These are phyloP conservation scores for Meyerozyma athensensis DNA, from an alignment of 1,139 yeast species.

Conservation along the genomic window DNA sequence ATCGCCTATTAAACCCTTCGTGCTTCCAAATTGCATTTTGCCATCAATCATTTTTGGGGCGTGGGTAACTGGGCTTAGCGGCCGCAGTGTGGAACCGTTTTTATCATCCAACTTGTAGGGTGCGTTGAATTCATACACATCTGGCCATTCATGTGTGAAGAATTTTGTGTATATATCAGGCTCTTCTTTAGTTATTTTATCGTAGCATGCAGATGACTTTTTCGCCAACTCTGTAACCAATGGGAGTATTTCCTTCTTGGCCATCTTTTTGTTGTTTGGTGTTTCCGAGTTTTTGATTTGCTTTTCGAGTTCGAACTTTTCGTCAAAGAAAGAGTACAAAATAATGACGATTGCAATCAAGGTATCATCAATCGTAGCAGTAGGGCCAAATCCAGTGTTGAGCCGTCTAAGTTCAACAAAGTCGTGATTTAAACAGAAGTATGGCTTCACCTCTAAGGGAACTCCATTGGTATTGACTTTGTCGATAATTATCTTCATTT, in stretches of 20 bases:
- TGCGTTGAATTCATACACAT: not conserved
- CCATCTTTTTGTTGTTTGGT: conserved; percentile 34
- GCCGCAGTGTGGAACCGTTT: not conserved
- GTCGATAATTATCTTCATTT: conserved; percentile 32
- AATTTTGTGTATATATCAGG: conserved; percentile 32
- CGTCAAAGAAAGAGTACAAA: conserved; percentile 31
- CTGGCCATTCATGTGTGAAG: conserved; percentile 11
- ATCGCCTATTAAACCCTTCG: not conserved
- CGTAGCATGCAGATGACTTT: conserved; percentile 12
- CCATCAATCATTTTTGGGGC: not conserved
- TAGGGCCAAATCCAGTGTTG: conserved; percentile 80
- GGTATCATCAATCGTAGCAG: conserved; percentile 73
- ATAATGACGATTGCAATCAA: conserved; percentile 58
- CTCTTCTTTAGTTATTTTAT: conserved; percentile 23
- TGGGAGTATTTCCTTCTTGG: conserved; percentile 38
- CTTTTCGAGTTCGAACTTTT: conserved; percentile 6
- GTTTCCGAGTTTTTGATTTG: conserved; percentile 24
- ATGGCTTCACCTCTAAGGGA: conserved; percentile 25
- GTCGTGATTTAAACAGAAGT: conserved; percentile 45
- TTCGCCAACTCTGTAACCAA: conserved; percentile 16
- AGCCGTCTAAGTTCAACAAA: conserved; percentile 62
- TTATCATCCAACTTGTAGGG: not conserved
- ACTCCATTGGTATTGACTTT: conserved; percentile 25
- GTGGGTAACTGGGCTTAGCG: not conserved
- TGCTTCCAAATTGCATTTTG: not conserved